Evolutionary conservation across 2,329 filamentous ascomycete genomes (phyloP), one percentile per base, ranked within the genome.

Genomic region (Fusarium fracticaudum): DNA sequence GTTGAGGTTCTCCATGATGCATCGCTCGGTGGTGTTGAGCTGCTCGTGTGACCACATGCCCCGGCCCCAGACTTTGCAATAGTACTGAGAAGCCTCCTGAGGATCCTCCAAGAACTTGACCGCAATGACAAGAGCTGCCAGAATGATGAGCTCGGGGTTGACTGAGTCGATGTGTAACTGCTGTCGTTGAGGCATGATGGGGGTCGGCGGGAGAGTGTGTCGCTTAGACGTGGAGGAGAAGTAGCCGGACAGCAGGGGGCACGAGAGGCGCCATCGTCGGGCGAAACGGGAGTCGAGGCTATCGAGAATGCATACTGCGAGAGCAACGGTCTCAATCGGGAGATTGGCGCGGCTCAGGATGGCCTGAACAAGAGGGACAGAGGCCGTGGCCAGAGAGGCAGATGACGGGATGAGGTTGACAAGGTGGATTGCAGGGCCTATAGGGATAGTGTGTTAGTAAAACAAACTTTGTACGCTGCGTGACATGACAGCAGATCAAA

Each of bases 251-350:
- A 69, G 80, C 71, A 90, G 82, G 1, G 90, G 90, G 74, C 89
- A 91, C 6, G 86, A 85, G 64, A 89, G 84, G 29, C 91, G 88
- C 90, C 90, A 93, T 65, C 83, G 86, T 40, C 89, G 86, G 53
- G 90, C 88, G 79, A 92, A 93, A 67, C 87, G 88, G 54, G 87
- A 86, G 80, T 89, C 87, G 71, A 92, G 85, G 45, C 90, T 90
- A 79, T 92, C 91, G 74, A 93, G 86, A 57, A 93, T 89, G 84
- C 90, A 91, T 44, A 91, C 90, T 41, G 90, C 90, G 43, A 93
- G 84, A 50, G 91, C 91, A 53, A 92, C 84, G 31, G 87, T 90
- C 78, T 92, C 89, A 77, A 90, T 85, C 8, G 90, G 87, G 33
- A 92, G 83, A 61, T 86, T 83, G 64, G 90, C 87, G 71, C 89